Conservation (phyloP, 2,329 filamentous ascomycete species). For the Pseudogymnoascus sp. region DNA sequence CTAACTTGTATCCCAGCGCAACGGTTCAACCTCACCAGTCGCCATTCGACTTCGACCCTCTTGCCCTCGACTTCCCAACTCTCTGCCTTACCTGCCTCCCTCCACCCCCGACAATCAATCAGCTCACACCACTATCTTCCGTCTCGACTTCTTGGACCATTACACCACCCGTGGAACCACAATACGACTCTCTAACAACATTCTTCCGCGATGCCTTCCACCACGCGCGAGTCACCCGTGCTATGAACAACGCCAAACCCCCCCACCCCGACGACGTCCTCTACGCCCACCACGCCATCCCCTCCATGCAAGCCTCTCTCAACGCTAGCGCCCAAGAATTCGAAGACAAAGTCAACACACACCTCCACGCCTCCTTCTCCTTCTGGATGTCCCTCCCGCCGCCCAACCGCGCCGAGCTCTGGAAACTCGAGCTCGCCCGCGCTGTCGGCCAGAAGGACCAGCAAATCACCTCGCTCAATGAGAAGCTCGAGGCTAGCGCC, state of each 20-base stretch:
- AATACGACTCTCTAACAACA: constrained; percentile 63
- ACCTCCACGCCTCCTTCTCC: constrained; percentile 68
- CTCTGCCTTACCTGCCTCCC: constrained; percentile 76
- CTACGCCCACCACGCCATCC: constrained; percentile 23
- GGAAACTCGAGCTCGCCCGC: constrained; percentile 55
- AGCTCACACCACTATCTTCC: constrained; percentile 68
- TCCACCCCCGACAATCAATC: constrained; percentile 71
- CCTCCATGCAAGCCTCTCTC: constrained; percentile 24
- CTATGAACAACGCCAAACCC: constrained; percentile 41
- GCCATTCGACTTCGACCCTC: constrained; percentile 75
- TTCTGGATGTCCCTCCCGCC: constrained; percentile 64
- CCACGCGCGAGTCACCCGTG: constrained; percentile 52
- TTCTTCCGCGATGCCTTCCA: constrained; percentile 62
- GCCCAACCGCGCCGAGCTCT: constrained; percentile 51
- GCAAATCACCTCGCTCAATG: constrained; percentile 43
- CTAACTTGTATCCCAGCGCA: constrained; percentile 34
- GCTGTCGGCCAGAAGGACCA: constrained; percentile 49
- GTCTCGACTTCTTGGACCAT: constrained; percentile 72
- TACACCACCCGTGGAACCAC: constrained; percentile 62
- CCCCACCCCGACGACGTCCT: constrained; percentile 32
- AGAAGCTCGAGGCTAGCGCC: constrained; percentile 33
- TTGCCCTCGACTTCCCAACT: constrained; percentile 77
- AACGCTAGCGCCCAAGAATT: constrained; percentile 38
- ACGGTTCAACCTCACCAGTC: constrained; percentile 48
- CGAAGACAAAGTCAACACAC: constrained; percentile 62